A percentile compares a stretch with the other conserved stretches of the same genome.
Conservation (phyloP, 2,329 filamentous ascomycete species). For the Chaetothyriales sp. region DNA sequence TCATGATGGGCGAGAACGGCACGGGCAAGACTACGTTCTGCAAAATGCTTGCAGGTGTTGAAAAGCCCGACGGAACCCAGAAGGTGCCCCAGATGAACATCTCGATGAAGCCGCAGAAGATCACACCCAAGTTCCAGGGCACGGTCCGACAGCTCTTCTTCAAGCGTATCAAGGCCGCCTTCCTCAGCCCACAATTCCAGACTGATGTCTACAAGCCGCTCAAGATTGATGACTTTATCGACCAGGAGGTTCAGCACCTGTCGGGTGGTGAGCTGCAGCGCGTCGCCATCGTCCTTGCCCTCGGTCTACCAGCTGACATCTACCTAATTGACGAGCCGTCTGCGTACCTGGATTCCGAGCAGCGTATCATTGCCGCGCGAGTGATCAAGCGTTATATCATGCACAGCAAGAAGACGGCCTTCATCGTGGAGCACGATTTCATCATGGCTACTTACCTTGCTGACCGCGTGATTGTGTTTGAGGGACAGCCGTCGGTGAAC, state of each 20-base stretch:
- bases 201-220: constrained; percentile 99
- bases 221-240: constrained; percentile 96
- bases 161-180: constrained; percentile 97
- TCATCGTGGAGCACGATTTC: constrained; percentile 99
- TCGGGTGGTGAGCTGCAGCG: constrained; percentile 99
- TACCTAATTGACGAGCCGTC: constrained; percentile 97
- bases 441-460: constrained; percentile 80
- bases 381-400: constrained; percentile 99
- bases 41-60: constrained; percentile 79
- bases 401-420: constrained; percentile 99
- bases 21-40: constrained; percentile 99
- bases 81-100: constrained; percentile 89
- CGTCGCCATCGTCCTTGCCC: constrained; percentile 93
- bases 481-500: constrained; percentile 78
- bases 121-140: constrained; percentile 93
- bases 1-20: constrained; percentile 99
- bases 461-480: constrained; percentile 96
- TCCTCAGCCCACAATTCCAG: constrained; percentile 95
- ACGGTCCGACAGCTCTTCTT: constrained; percentile 97
- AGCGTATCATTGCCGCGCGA: constrained; percentile 90
- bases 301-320: constrained; percentile 90
- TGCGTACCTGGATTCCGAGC: constrained; percentile 95
- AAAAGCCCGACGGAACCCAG: constrained; percentile 71
- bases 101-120: constrained; percentile 98
- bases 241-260: constrained; percentile 97